Conservation (phyloP, 192 early-diverging fungal genomes). For the Glomus cerebriforme region DNA sequence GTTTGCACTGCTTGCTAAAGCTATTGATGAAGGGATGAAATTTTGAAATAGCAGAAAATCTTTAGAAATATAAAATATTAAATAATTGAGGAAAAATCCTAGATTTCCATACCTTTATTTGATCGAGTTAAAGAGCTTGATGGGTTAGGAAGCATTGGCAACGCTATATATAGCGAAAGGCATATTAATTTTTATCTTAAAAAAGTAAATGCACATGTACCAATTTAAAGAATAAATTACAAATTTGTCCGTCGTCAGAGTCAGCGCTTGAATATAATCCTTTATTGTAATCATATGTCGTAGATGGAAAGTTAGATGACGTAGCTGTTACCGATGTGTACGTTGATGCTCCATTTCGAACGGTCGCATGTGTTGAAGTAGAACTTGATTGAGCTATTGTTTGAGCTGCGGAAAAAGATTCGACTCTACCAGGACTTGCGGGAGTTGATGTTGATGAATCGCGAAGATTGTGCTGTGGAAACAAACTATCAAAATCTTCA, state of each 20-base stretch:
- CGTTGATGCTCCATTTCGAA: not conserved
- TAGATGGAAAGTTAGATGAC: not conserved
- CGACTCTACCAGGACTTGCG: not conserved
- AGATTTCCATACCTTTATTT: not conserved
- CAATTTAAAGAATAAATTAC: not conserved
- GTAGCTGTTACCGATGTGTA: not conserved
- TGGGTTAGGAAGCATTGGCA: constrained; percentile 14
- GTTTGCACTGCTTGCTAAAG: not conserved
- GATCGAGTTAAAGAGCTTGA: not conserved
- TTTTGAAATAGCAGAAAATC: not conserved
- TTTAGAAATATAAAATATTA: not conserved
- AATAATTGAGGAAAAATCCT: not conserved
- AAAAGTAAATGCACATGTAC: too few relatives aligned
- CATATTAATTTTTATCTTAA: not conserved
- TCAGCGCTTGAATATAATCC: not conserved
- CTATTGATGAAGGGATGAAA: not conserved
- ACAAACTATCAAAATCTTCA: constrained; percentile 29
- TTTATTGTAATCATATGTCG: not conserved
- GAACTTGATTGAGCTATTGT: not conserved
- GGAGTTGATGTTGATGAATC: not conserved
- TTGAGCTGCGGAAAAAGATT: not conserved
- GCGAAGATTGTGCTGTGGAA: constrained; percentile 27
- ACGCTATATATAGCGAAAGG: not conserved
- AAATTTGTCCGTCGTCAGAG: constrained; percentile 10
- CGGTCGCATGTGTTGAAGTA: not conserved